Evolutionary conservation across 164 flowering plant species (phyloP).

Genomic region (Annona cherimola): DNA sequence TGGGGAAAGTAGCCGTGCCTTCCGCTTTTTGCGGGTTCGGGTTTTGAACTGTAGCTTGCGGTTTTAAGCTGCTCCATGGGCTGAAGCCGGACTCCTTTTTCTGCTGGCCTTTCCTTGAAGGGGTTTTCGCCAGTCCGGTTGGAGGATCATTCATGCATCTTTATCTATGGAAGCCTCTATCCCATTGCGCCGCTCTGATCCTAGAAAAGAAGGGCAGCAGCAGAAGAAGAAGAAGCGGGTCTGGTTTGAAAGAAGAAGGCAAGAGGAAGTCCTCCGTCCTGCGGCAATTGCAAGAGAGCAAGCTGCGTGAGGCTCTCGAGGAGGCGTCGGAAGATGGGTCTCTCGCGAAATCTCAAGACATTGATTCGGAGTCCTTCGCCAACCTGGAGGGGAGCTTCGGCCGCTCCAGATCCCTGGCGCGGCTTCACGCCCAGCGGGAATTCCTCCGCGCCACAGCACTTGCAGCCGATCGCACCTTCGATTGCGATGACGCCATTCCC

Average conservation of each 20-base stretch:
- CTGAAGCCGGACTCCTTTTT: constrained; percentile 2
- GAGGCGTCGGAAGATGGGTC: constrained; percentile 95
- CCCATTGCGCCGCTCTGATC: constrained; percentile 78
- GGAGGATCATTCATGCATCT: constrained; percentile 46
- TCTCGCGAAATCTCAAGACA: constrained; percentile 53
- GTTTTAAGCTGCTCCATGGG: constrained; percentile 2
- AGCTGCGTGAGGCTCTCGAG: constrained; percentile 86
- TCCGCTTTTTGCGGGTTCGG: constrained; percentile 9
- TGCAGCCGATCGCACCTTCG: constrained; percentile 48
- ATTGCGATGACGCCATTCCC: constrained; percentile 46
- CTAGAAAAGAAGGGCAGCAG: constrained; percentile 65
- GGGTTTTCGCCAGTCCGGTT: constrained; percentile 5
- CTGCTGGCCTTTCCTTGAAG: constrained; percentile 12
- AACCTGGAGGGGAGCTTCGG: constrained; percentile 42
- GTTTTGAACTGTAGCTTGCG: constrained; percentile 14
- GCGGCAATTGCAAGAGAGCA: constrained; percentile 64
- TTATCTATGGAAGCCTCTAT: constrained; percentile 83
- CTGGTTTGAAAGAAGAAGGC: constrained; percentile 36
- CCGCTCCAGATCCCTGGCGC: constrained; percentile 53
- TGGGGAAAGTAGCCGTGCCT: constrained; percentile 11
- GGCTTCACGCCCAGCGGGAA: constrained; percentile 58
- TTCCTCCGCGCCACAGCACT: constrained; percentile 58
- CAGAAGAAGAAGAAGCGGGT: constrained; percentile 46
- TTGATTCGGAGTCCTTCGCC: constrained; percentile 39
- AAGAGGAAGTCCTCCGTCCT: constrained; percentile 47